Evolutionary conservation across 2,329 filamentous ascomycete genomes (phyloP), one percentile per base, ranked within the genome.

Genomic region (Ploettnerulaceae sp.): DNA sequence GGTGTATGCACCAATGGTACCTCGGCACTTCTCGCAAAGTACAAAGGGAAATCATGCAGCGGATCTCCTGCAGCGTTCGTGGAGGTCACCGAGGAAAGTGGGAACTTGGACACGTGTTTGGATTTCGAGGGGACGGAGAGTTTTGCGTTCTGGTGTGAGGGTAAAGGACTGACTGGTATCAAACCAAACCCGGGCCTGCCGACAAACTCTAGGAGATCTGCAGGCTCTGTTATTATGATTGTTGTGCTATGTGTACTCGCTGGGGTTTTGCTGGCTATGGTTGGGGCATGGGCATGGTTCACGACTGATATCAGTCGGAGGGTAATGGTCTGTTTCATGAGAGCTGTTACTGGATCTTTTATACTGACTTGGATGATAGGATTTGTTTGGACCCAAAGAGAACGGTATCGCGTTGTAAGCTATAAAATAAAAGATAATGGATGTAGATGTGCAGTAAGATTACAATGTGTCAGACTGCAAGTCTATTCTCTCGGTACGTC

Each of bases 141-240:
- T 14, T 49, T 46, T 31, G 36, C 46, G 3, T 45, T 52, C 21
- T 49, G 49, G 49, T 52, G 49, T 41, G 33, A 32, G 15, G 42
- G 42, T 14, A 42, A 37, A n/a, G 34, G 34, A 9, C n/a, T 37
- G 0, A 14, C 25, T 17, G 34, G 34, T 15, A 12, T 14, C 17
- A 14, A 24, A 22, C 34, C 34, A 9, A 37, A 25, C 17, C 24
- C 8, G 2, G 21, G 21, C 3, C n/a, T n/a, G 17, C 3, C n/a
- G 12, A 14, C 21, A 14, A 37, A 15, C 7, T 5, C n/a, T 8
- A 14, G 21, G 12, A 32, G 29, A 9, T 37, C 21, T 5, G 25
- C 6, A 14, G 12, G 21, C 25, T 37, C 21, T 8, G n/a, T 7
- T 7, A 14, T 37, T 4, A 17, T 37, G 34, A 14, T 37, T 17